These are phyloP conservation scores for Podila epicladia DNA, from an alignment of 192 early-diverging fungal species.

Conservation along the genomic window DNA sequence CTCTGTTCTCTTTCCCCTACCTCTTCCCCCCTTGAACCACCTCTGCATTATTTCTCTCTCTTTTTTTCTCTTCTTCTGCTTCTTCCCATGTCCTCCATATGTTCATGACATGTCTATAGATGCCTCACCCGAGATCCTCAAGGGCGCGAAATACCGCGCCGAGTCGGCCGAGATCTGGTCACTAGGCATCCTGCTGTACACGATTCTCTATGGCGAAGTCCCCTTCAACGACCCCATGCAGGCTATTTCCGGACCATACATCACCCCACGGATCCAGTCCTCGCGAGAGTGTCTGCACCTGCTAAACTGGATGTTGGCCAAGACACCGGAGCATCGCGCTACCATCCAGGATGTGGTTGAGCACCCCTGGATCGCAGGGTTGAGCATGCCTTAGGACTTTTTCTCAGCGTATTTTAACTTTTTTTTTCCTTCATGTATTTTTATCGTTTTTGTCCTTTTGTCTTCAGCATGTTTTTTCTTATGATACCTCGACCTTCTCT, in stretches of 20 bases:
- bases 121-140: constrained; percentile 74
- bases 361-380: constrained; percentile 66
- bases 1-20: neutral
- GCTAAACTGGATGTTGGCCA: constrained; percentile 68
- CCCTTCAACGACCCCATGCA: constrained; percentile 64
- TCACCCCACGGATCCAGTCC: constrained; percentile 46
- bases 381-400: constrained; percentile 16
- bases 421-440: constrained; percentile 3
- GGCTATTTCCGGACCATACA: constrained; percentile 51
- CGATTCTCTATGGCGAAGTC: constrained; percentile 64
- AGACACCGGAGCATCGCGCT: constrained; percentile 58
- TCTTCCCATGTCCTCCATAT: constrained; percentile 54
- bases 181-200: constrained; percentile 71
- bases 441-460: neutral
- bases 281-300: constrained; percentile 62
- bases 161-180: constrained; percentile 79
- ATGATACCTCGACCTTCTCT: neutral
- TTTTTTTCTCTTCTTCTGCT: constrained; percentile 45
- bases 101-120: constrained; percentile 56
- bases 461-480: neutral
- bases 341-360: constrained; percentile 60
- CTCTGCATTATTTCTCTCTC: constrained; percentile 68
- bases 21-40: constrained; percentile 61
- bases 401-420: constrained; percentile 6
- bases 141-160: constrained; percentile 67